Evolutionary conservation across 805 yeast genomes (phyloP).

Genomic region (Starmerella ratchasimensis): DNA sequence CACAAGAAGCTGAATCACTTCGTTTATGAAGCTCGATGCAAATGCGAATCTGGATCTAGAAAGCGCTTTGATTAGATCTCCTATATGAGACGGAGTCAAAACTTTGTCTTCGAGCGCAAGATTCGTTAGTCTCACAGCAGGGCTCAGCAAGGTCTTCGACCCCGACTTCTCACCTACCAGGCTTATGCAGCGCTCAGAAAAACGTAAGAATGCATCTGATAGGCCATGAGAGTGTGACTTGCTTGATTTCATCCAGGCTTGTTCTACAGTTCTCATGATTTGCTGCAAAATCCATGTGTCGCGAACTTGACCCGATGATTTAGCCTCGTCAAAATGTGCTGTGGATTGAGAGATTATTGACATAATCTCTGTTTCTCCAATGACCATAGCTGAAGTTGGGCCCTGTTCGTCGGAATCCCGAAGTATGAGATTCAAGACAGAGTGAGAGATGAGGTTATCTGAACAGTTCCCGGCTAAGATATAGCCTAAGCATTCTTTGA

Average conservation of each 20-base stretch:
- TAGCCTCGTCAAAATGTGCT: not conserved
- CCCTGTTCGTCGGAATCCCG: not conserved
- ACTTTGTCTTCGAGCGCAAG: constrained; percentile 4
- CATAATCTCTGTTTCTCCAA: not conserved
- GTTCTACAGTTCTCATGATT: constrained; percentile 14
- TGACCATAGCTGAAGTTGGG: not conserved
- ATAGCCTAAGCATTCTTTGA: not conserved
- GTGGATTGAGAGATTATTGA: not conserved
- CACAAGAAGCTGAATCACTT: constrained; percentile 1
- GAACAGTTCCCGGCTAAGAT: constrained; percentile 2
- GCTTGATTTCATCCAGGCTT: constrained; percentile 3
- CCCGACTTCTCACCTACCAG: constrained; percentile 3
- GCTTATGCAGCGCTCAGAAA: constrained; percentile 8
- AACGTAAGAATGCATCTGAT: not conserved
- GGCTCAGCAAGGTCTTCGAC: constrained; percentile 15
- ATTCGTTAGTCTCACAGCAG: constrained; percentile 9
- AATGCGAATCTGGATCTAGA: constrained; percentile 1
- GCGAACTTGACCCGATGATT: constrained; percentile 5
- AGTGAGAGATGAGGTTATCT: constrained; percentile 3
- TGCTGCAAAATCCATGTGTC: constrained; percentile 15
- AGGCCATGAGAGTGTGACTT: not conserved
- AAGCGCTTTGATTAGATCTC: constrained; percentile 1
- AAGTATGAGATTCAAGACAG: constrained; percentile 7
- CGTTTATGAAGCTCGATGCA: constrained; percentile 5
- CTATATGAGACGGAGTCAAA: constrained; percentile 1